Base-by-base conservation (phyloP, 768 basidiomycete species). In the Lenzites betulinus region DNA sequence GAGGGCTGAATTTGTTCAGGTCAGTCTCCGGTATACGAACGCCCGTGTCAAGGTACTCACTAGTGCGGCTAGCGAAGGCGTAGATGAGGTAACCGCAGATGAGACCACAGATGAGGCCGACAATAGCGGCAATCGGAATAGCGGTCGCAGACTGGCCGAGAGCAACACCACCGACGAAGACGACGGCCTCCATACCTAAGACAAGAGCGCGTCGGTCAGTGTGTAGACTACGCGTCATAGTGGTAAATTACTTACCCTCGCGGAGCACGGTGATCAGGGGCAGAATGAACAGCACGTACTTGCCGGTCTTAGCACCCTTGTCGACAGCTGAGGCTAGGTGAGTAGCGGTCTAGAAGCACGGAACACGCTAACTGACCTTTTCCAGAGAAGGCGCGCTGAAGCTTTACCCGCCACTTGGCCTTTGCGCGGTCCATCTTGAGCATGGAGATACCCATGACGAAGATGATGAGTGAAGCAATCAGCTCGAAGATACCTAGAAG, bases 161-260 rank as follows among this genome's bases (percentile, higher is more conserved):
- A 4, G 95, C 88, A 35, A 98, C 94, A 51, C 95, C 94, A 3
- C 95, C 92, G 36, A 97, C 93, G 69, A 98, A 97, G 61, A 98
- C 80, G 58, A 97, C 89, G 0, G 91, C 94, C 73, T 98, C 95
- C 62, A 98, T 79, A 48, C 87, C 87, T 88, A 64, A 18, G 30
- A 38, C 15, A 41, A 47, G 13, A 36, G 20, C 7, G 25, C 18
- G 38, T 18, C 6, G 35, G 25, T 42, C 16, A 59, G 51, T 28
- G 22, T 22, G 7, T 38, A 35, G 25, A 23, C 12, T 16, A 8
- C 12, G 1, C 11, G 5, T 13, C 4, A n/a, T n/a, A 1, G 16
- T 1, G 1, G 43, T 2, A 20, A 1, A 11, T 1, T 3, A 64
- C 65, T 23, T 48, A 82, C 95, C 95, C 79, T 98, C 96, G 62